Evolutionary conservation across 768 basidiomycete species (phyloP).

Genomic region (Auricularia sp.): DNA sequence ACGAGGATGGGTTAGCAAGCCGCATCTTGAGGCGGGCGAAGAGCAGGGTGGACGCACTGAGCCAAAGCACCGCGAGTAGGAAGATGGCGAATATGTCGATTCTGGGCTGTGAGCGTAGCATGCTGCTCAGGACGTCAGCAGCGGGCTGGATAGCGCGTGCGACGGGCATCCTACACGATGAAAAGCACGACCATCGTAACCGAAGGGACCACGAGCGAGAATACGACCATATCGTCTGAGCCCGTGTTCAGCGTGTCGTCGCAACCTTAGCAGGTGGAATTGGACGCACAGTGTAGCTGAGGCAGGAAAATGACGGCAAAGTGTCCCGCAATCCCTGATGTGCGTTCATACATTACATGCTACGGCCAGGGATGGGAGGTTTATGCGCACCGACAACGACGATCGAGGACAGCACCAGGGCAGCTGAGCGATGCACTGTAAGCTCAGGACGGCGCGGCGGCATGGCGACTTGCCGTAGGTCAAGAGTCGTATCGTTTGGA

Average conservation of each 20-base stretch:
- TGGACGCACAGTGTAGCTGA: constrained; percentile 42
- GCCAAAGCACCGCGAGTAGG: constrained; percentile 54
- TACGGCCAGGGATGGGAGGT: neutral
- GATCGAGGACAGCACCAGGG: constrained; percentile 30
- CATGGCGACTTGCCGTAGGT: neutral
- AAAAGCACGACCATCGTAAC: constrained; percentile 55
- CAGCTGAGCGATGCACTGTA: neutral
- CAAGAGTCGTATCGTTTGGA: neutral
- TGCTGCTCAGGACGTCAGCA: constrained; percentile 25
- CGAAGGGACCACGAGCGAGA: constrained; percentile 53
- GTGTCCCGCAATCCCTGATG: constrained; percentile 38
- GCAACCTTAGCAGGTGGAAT: neutral
- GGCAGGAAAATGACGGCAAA: constrained; percentile 62
- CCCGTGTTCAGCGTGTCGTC: neutral
- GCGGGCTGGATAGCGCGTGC: neutral
- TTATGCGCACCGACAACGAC: constrained; percentile 41
- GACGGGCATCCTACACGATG: constrained; percentile 34
- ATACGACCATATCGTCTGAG: constrained; percentile 36
- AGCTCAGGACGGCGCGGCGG: neutral
- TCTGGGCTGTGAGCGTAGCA: constrained; percentile 61
- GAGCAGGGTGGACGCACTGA: constrained; percentile 36
- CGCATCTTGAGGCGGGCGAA: constrained; percentile 1
- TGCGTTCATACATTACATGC: neutral
- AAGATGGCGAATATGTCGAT: constrained; percentile 48
- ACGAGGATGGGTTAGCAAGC: neutral